These are phyloP conservation scores for Oryza officinalis DNA, from an alignment of 176 grass and related monocot genomes.

Conservation along the genomic window DNA sequence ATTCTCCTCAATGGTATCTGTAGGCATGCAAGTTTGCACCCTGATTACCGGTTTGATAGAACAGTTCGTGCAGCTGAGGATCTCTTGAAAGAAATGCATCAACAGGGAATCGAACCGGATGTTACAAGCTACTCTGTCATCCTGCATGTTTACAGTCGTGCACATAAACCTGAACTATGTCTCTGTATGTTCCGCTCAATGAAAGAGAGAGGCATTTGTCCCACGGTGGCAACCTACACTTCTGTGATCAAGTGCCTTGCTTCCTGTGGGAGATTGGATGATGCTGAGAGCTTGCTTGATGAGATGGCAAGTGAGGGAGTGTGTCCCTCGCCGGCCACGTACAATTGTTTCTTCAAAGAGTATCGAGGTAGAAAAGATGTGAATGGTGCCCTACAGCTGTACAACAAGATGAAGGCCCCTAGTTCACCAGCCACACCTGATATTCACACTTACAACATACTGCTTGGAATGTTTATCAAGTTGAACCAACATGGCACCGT, in stretches of 20 bases:
- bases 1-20: slow-evolving; percentile 91
- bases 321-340: slow-evolving; percentile 69
- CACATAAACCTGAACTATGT: slow-evolving; percentile 83
- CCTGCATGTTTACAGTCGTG: slow-evolving; percentile 93
- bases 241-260: slow-evolving; percentile 89
- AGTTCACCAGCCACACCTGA: slow-evolving; percentile 51
- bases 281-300: slow-evolving; percentile 67
- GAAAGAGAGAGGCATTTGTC: slow-evolving; percentile 78
- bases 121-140: slow-evolving; percentile 87
- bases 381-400: slow-evolving; percentile 59
- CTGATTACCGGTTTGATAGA: slow-evolving; percentile 87
- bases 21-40: slow-evolving; percentile 86
- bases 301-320: slow-evolving; percentile 76
- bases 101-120: slow-evolving; percentile 81
- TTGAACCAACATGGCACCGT: slow-evolving; percentile 50
- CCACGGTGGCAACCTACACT: slow-evolving; percentile 87
- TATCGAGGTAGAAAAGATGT: slow-evolving; percentile 84
- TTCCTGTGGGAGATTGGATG: slow-evolving; percentile 81
- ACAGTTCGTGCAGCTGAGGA: slow-evolving; percentile 67
- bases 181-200: slow-evolving; percentile 74
- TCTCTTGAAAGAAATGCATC: slow-evolving; percentile 73
- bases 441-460: slow-evolving; percentile 88
- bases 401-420: slow-evolving; percentile 77
- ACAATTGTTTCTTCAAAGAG: slow-evolving; percentile 96
- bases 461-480: slow-evolving; percentile 86